phyloP scores from a whole-genome alignment of 2,329 filamentous ascomycete genomes.

The Fonsecaea pedrosoi region DNA sequence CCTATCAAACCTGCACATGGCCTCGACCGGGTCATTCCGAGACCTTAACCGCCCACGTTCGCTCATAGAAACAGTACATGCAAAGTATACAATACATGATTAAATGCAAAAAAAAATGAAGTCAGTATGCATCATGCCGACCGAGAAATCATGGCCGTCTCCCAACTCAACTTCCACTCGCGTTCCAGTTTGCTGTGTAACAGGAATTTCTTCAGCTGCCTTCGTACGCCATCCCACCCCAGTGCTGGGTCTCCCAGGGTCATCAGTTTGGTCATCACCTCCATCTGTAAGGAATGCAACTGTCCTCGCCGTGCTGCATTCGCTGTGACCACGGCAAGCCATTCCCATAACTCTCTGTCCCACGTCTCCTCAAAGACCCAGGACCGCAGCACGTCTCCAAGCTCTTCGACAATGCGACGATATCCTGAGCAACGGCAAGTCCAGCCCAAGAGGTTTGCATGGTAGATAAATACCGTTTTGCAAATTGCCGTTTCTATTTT shows the following conservation, averaged over 20 bases:
- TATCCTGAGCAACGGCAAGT: constrained; percentile 33
- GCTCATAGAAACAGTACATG: not conserved
- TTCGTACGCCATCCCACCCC: constrained; percentile 21
- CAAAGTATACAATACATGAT: not conserved
- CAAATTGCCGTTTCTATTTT: constrained; percentile 23
- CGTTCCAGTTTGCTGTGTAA: constrained; percentile 26
- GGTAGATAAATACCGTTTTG: constrained; percentile 31
- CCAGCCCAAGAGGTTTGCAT: constrained; percentile 32
- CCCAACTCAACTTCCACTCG: constrained; percentile 32
- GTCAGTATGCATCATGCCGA: not conserved
- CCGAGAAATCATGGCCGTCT: constrained; percentile 9
- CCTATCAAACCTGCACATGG: not conserved
- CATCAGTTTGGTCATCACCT: constrained; percentile 25
- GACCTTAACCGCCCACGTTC: not conserved
- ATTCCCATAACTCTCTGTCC: constrained; percentile 22
- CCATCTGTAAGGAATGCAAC: constrained; percentile 22
- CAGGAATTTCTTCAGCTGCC: constrained; percentile 20
- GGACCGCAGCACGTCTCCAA: constrained; percentile 19
- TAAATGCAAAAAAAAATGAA: not conserved
- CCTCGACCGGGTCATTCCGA: not conserved
- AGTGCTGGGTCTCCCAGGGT: not conserved
- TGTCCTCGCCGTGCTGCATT: constrained; percentile 29
- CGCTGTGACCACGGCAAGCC: constrained; percentile 27
- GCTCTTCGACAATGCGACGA: constrained; percentile 23
- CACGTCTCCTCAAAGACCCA: constrained; percentile 13